Conservation (phyloP, 768 basidiomycete genomes). For the Trichaptum fuscoviolaceum region DNA sequence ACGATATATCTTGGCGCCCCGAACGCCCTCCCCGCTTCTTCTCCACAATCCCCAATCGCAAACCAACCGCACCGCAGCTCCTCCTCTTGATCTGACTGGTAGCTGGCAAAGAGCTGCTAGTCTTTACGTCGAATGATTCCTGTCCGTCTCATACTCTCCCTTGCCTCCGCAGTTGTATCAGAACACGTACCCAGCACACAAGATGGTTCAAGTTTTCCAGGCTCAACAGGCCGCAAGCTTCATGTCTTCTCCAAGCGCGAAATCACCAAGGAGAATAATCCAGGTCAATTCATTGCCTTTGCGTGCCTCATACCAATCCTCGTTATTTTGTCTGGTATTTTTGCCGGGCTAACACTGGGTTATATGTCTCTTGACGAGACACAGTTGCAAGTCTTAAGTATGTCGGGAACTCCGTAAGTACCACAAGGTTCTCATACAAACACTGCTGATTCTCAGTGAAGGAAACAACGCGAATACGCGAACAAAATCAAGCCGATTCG, state of each 20-base stretch:
- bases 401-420: slow-evolving; percentile 76
- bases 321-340: slow-evolving; percentile 76
- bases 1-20: not conserved
- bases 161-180: not conserved
- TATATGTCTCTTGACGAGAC: slow-evolving; percentile 94
- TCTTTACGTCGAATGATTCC: not conserved
- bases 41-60: not conserved
- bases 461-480: slow-evolving; percentile 74
- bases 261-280: slow-evolving; percentile 6
- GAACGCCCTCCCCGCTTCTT: not conserved
- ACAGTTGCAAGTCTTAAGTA: slow-evolving; percentile 80
- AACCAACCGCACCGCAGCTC: not conserved
- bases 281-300: slow-evolving; percentile 33
- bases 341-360: slow-evolving; percentile 88
- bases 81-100: not conserved
- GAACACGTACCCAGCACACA: not conserved
- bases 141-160: not conserved
- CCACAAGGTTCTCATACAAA: slow-evolving; percentile 7
- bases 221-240: not conserved
- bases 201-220: not conserved
- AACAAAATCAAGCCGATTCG: slow-evolving; percentile 84
- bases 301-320: slow-evolving; percentile 74
- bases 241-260: not conserved
- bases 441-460: slow-evolving; percentile 19
- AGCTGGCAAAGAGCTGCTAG: not conserved